Percentiles rank a stretch among this genome's conserved stretches.
Evolutionary conservation across 2,329 filamentous ascomycete genomes (phyloP).

Genomic region (Fusarium annulatum): DNA sequence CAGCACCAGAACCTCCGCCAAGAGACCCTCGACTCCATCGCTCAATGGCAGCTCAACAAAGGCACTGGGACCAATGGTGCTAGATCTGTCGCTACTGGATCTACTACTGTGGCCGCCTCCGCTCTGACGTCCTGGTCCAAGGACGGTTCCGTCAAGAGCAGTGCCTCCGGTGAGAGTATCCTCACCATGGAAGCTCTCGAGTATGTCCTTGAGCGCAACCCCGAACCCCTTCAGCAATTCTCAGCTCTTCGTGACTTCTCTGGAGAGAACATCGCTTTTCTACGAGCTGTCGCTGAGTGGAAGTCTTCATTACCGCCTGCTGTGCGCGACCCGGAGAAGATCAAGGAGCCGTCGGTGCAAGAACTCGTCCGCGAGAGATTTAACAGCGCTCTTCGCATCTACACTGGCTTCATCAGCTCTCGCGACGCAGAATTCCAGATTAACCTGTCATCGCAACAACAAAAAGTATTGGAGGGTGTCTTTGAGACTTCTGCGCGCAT

Average conservation of each 20-base stretch:
- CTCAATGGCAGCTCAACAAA: constrained; percentile 59
- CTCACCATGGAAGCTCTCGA: constrained; percentile 54
- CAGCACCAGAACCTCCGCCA: constrained; percentile 58
- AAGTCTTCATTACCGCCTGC: constrained; percentile 46
- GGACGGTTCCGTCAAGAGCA: constrained; percentile 49
- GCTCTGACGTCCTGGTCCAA: constrained; percentile 54
- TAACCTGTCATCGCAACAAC: constrained; percentile 70
- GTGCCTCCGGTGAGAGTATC: constrained; percentile 52
- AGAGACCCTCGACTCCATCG: constrained; percentile 62
- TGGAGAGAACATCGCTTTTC: constrained; percentile 74
- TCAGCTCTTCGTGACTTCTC: constrained; percentile 75
- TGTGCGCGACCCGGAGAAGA: constrained; percentile 39
- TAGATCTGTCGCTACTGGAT: constrained; percentile 50
- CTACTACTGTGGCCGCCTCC: constrained; percentile 47
- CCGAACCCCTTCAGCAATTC: constrained; percentile 70
- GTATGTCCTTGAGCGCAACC: constrained; percentile 68
- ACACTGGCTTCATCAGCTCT: constrained; percentile 43
- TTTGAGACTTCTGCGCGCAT: constrained; percentile 66
- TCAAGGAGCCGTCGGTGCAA: constrained; percentile 36
- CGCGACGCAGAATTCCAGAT: constrained; percentile 70
- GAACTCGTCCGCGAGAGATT: constrained; percentile 62
- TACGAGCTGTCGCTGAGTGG: constrained; percentile 64
- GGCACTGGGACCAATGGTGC: constrained; percentile 46
- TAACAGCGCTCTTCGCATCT: constrained; percentile 64
- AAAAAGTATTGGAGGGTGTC: constrained; percentile 63